Evolutionary conservation across 176 grass and related monocot genomes (phyloP).

Genomic region (Juncus inflexus): DNA sequence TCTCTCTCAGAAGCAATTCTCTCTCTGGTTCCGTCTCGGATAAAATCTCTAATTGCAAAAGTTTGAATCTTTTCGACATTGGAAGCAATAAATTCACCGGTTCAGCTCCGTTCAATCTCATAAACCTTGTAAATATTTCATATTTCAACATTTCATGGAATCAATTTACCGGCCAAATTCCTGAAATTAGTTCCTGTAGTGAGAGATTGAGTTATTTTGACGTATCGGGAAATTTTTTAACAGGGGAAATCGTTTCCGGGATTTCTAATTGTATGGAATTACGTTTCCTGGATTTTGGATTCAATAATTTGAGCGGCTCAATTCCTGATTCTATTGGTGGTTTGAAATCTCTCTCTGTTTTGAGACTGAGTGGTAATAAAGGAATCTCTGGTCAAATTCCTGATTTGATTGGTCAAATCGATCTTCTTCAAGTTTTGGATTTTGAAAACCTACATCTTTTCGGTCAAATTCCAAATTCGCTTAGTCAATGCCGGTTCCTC

Average conservation of each 20-base stretch:
- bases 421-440: constrained; percentile 75
- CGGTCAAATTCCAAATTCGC: constrained; percentile 57
- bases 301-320: constrained; percentile 50
- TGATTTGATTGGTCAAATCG: constrained; percentile 52
- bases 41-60: constrained; percentile 46
- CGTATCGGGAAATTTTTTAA: constrained; percentile 60
- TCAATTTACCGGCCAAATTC: constrained; percentile 66
- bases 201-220: constrained; percentile 54
- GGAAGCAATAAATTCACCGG: constrained; percentile 73
- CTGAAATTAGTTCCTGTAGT: constrained; percentile 50
- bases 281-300: constrained; percentile 70
- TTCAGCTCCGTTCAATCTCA: constrained; percentile 40
- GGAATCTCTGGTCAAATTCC: constrained; percentile 51
- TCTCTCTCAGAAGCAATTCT: constrained; percentile 65
- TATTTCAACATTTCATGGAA: constrained; percentile 96
- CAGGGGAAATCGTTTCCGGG: constrained; percentile 41
- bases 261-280: constrained; percentile 52
- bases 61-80: constrained; percentile 80
- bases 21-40: constrained; percentile 45
- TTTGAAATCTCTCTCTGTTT: constrained; percentile 59
- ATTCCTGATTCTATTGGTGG: constrained; percentile 58
- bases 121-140: constrained; percentile 62
- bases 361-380: constrained; percentile 55
- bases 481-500: constrained; percentile 72
- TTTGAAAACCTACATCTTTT: constrained; percentile 57